phyloP scores from a whole-genome alignment of 1,284 basidiomycete species.

The Coriolopsis trogii region DNA sequence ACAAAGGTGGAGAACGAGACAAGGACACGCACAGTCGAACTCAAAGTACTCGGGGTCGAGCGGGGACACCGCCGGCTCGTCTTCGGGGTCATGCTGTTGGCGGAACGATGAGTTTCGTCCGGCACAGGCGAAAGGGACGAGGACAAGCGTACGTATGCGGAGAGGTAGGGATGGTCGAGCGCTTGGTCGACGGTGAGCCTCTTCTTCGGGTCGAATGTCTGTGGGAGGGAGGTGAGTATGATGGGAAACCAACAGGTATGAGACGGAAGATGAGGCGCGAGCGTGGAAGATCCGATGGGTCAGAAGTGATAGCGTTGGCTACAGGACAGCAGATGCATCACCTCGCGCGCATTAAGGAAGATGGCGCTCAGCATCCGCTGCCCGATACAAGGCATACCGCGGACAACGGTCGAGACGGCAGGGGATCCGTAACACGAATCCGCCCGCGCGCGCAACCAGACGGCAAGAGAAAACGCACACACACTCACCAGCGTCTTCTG shows the following conservation, averaged over 20 bases:
- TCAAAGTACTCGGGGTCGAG: conserved; percentile 86
- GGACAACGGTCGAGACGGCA: too few species aligned
- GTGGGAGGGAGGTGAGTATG: conserved; percentile 1
- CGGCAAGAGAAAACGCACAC: too few species aligned
- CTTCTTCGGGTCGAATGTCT: conserved; percentile 87
- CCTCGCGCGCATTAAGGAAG: too few species aligned
- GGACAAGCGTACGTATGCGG: conserved; percentile 52
- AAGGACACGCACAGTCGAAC: conserved; percentile 65
- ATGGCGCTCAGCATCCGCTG: too few species aligned
- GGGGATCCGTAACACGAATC: too few species aligned
- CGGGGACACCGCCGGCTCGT: conserved; percentile 77
- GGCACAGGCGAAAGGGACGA: neutral
- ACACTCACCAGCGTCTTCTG: conserved; percentile 74
- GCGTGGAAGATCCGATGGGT: too few species aligned
- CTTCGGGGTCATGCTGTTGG: conserved; percentile 79
- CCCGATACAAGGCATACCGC: too few species aligned
- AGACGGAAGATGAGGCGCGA: neutral
- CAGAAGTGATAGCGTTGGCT: too few species aligned
- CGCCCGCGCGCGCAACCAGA: too few species aligned
- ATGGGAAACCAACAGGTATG: neutral
- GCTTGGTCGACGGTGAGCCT: conserved; percentile 87
- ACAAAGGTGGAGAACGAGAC: neutral
- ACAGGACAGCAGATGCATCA: too few species aligned
- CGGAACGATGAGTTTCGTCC: neutral
- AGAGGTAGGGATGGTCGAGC: conserved; percentile 76